These are phyloP conservation scores for Geosmithia morbida DNA, from an alignment of 2,329 filamentous ascomycete genomes.

Conservation along the genomic window DNA sequence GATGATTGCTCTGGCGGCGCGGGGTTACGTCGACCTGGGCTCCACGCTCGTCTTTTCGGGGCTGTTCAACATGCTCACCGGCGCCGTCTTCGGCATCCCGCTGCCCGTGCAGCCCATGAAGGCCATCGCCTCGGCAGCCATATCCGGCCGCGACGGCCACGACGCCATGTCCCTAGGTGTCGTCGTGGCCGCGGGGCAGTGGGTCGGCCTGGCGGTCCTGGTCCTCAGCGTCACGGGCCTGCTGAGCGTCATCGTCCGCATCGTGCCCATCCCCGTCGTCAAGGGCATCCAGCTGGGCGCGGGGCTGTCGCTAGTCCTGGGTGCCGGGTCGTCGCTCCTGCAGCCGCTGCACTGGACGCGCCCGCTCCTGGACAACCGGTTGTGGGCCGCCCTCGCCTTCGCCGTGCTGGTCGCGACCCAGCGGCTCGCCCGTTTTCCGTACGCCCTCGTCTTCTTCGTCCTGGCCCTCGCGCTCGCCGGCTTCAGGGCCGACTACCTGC, in stretches of 20 bases:
- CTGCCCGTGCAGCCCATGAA: conserved; percentile 85
- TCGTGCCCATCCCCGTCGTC: conserved; percentile 73
- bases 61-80: conserved; percentile 72
- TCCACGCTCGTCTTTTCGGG: conserved; percentile 83
- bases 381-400: conserved; percentile 67
- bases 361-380: conserved; percentile 60
- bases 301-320: conserved; percentile 68
- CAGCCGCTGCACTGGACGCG: conserved; percentile 52
- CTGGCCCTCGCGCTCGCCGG: conserved; percentile 53
- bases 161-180: conserved; percentile 25
- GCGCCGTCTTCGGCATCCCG: conserved; percentile 71
- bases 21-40: conserved; percentile 65
- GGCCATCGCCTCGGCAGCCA: conserved; percentile 85
- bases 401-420: conserved; percentile 55
- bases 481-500: conserved; percentile 25
- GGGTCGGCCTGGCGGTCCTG: conserved; percentile 60
- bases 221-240: conserved; percentile 67
- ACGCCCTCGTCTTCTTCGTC: conserved; percentile 59
- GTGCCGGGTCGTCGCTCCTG: conserved; percentile 57
- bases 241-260: conserved; percentile 56
- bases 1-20: conserved; percentile 71
- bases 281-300: conserved; percentile 94
- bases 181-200: conserved; percentile 63
- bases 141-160: conserved; percentile 44
- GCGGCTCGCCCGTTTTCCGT: conserved; percentile 54